These are phyloP conservation scores for Solanum lignicaule DNA, from an alignment of 257 asterid species.

Conservation along the genomic window DNA sequence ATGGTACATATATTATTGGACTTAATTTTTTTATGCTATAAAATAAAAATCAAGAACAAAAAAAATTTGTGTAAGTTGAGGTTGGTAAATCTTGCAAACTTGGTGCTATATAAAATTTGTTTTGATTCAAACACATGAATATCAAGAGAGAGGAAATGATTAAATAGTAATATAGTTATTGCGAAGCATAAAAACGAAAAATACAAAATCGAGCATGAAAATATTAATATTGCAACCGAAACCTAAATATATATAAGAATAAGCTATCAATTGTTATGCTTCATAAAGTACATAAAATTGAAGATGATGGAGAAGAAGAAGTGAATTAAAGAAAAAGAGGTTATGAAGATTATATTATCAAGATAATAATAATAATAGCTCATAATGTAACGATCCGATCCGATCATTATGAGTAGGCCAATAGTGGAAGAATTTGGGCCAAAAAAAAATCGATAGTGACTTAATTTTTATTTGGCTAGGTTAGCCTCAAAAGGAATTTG, in stretches of 20 bases:
- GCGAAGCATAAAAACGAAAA: neutral
- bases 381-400: too few species aligned
- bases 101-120: neutral
- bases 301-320: neutral
- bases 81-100: neutral
- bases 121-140: neutral
- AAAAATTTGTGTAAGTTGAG: neutral
- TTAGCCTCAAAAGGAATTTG: neutral
- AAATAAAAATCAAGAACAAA: neutral
- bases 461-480: too few species aligned
- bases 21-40: neutral
- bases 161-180: too few species aligned
- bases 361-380: too few species aligned
- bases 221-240: too few species aligned
- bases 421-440: neutral
- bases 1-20: too few species aligned
- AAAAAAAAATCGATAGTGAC: fast-evolving
- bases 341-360: neutral
- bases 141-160: neutral
- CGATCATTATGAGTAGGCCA: neutral
- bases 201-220: neutral
- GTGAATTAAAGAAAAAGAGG: neutral
- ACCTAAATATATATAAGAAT: neutral
- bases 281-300: neutral
- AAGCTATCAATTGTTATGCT: neutral